phyloP scores from a whole-genome alignment of 306 rosid genomes.

The Fragaria ananassa region DNA sequence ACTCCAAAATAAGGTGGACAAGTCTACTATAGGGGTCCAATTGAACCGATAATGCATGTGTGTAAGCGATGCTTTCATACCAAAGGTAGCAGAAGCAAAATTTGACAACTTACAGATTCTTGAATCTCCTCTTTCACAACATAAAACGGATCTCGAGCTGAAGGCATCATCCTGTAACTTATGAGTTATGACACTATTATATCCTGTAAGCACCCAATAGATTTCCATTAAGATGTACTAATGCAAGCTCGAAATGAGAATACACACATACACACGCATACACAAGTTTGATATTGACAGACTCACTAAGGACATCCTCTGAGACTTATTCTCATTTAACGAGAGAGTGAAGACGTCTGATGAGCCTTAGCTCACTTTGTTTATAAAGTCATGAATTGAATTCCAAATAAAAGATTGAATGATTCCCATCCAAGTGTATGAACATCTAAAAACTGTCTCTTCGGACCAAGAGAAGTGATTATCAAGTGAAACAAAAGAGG shows the following conservation, averaged over 20 bases:
- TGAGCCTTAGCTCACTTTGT: not conserved
- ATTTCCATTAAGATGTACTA: constrained; percentile 5
- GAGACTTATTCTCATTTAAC: not conserved
- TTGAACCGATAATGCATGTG: not conserved
- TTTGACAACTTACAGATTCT: constrained; percentile 67
- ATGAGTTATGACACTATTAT: not conserved
- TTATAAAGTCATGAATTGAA: not conserved
- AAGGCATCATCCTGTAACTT: constrained; percentile 60
- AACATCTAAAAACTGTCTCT: not conserved
- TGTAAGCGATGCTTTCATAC: not conserved
- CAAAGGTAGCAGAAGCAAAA: not conserved
- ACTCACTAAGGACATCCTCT: not conserved
- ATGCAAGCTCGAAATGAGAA: constrained; percentile 1
- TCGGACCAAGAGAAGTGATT: not conserved
- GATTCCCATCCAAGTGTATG: not conserved
- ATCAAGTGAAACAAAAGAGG: not conserved
- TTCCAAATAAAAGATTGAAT: not conserved
- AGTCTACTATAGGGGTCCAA: not conserved
- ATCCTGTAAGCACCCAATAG: constrained; percentile 18
- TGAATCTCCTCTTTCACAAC: constrained; percentile 97
- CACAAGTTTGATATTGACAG: not conserved
- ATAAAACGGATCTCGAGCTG: constrained; percentile 96
- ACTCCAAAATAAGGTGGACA: not conserved
- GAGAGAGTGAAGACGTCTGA: not conserved
- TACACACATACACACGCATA: not conserved